Percentiles rank a stretch among this genome's conserved stretches.
These are phyloP conservation scores for Corrigiola litoralis DNA, from an alignment of 179 eudicot genomes.

Conservation along the genomic window DNA sequence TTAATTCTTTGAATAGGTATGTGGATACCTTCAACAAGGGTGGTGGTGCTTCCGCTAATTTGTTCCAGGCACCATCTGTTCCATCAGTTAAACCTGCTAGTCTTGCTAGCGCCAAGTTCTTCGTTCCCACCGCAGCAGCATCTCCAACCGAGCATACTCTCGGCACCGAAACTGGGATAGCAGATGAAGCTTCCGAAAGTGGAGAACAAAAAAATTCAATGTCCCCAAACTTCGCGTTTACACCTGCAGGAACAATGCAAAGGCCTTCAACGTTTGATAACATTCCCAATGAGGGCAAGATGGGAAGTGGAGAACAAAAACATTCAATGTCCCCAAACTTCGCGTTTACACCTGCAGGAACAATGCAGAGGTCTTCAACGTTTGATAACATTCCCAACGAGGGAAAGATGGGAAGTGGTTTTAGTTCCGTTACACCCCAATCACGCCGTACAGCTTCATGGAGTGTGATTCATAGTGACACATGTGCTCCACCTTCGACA, in stretches of 20 bases:
- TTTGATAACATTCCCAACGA: conserved; percentile 52
- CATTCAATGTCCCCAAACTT: conserved; percentile 31
- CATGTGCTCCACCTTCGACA: conserved; percentile 31
- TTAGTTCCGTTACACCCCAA: conserved; percentile 29
- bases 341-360: conserved; percentile 38
- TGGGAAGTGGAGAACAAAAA: conserved; percentile 20
- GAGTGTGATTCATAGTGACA: conserved; percentile 52
- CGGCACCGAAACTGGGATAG: conserved; percentile 23
- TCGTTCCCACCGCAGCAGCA: conserved; percentile 59
- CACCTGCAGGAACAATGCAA: conserved; percentile 42
- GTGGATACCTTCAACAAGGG: conserved; percentile 92
- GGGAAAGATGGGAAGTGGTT: conserved; percentile 17
- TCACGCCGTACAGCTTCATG: conserved; percentile 83
- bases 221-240: conserved; percentile 36
- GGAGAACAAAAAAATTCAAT: conserved; percentile 29
- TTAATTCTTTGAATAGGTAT: conserved; percentile 45
- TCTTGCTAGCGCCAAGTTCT: conserved; percentile 52
- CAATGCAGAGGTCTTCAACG: conserved; percentile 60
- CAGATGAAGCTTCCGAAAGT: conserved; percentile 22
- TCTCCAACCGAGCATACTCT: conserved; percentile 28
- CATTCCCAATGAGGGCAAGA: conserved; percentile 39
- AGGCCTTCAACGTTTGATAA: conserved; percentile 62
- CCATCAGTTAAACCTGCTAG: conserved; percentile 47
- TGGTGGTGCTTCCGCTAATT: conserved; percentile 52
- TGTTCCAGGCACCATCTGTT: conserved; percentile 58